Conservation (phyloP, 2,329 filamentous ascomycete species). For the Penicillium sp. region DNA sequence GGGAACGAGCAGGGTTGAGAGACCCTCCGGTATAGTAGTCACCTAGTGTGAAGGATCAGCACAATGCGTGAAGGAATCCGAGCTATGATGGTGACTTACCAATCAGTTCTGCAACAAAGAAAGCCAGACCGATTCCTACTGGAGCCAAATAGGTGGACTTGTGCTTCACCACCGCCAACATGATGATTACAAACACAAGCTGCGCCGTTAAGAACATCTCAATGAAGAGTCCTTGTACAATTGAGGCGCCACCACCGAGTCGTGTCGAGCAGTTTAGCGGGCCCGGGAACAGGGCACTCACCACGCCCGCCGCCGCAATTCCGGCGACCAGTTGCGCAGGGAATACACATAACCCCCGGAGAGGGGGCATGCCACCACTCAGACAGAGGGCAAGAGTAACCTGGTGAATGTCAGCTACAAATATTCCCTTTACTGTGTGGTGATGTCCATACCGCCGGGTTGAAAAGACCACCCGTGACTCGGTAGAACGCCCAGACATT, state of each 20-base stretch:
- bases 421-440: not conserved
- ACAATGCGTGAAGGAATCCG: not conserved
- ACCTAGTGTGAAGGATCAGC: constrained; percentile 26
- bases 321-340: constrained; percentile 58
- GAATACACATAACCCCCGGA: constrained; percentile 54
- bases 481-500: constrained; percentile 57
- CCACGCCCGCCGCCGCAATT: constrained; percentile 59
- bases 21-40: constrained; percentile 50
- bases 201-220: constrained; percentile 66
- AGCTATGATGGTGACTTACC: constrained; percentile 29
- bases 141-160: constrained; percentile 69
- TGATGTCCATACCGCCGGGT: constrained; percentile 43
- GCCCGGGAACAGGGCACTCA: constrained; percentile 58
- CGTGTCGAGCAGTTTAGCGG: constrained; percentile 56
- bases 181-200: constrained; percentile 63
- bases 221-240: constrained; percentile 62
- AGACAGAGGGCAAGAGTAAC: constrained; percentile 61
- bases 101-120: constrained; percentile 61
- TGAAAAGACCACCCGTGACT: constrained; percentile 53
- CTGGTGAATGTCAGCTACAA: constrained; percentile 24
- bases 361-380: constrained; percentile 54
- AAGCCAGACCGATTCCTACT: constrained; percentile 66
- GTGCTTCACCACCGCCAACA: constrained; percentile 72
- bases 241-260: constrained; percentile 52
- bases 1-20: constrained; percentile 49